Base-by-base conservation (phyloP, 192 early-diverging fungal species). In the Coemansia sp. region DNA sequence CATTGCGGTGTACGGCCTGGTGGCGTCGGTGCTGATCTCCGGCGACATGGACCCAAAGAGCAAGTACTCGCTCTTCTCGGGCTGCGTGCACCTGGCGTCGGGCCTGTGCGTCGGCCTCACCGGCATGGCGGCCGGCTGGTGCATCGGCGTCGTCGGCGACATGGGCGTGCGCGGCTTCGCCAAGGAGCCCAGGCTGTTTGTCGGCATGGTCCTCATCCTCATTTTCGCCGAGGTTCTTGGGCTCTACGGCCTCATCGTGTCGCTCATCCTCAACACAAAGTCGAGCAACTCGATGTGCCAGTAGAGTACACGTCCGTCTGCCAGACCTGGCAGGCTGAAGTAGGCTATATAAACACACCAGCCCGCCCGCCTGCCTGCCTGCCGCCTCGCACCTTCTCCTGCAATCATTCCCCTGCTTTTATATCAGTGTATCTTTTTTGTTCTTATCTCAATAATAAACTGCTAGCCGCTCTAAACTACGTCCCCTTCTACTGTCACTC, bases 211-310 rank as follows among this genome's bases (percentile, higher is more conserved):
- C 55, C 79, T 99, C 64, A 95, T 99, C 50, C 87, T 99, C 42
- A 99, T 99, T 86, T 99, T 99, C 74, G 94, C 95, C 52, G 97
- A 99, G 83, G 97, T 99, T 7, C 80, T 99, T 65, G 93, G 92
- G 64, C 83, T 97, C 40, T 96, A 97, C 68, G 94, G 94, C 20
- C 81, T 98, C 28, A 97, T 97, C 66, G 95, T 99, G 19, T 91
- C 89, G 25, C 83, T 99, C 48, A 99, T 99, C 60, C 75, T 99
- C 46, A 99, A 99, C 80, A 97, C 97, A 46, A 93, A 90, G 76
- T 80, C 90, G 23, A 74, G 65, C 60, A 74, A 74, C 55, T 32
- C 64, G 18, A 35, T 74, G 56, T 74, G 72, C 55, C 30, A 67
- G 34, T 67, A 54, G 25, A 15, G 19, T 26, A 25, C 34, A 37